phyloP scores from a whole-genome alignment of 495 filamentous ascomycete species.

The Staphylotrichum tortipilum region DNA sequence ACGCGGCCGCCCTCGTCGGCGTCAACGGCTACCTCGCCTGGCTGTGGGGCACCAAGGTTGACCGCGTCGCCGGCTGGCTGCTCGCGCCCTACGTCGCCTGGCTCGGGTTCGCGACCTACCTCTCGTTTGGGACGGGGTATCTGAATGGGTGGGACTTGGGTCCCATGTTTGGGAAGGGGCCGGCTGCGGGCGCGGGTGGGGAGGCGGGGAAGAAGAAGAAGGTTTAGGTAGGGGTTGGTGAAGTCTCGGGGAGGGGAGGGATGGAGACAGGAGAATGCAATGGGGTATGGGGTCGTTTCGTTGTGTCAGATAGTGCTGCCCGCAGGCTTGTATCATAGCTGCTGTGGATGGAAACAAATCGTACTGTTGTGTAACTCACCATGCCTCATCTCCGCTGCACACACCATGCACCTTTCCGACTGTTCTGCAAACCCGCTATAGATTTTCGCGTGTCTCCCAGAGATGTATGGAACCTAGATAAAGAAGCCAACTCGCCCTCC shows the following conservation, averaged over 20 bases:
- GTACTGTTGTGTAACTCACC: too few species aligned
- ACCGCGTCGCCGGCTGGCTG: slow-evolving; percentile 60
- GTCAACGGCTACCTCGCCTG: slow-evolving; percentile 61
- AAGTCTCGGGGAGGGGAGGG: neutral
- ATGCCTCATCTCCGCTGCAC: too few species aligned
- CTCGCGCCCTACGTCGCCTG: slow-evolving; percentile 73
- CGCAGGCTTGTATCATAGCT: too few species aligned
- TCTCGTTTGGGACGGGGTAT: slow-evolving; percentile 61
- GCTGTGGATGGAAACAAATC: too few species aligned
- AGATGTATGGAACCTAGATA: neutral
- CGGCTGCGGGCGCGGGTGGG: neutral
- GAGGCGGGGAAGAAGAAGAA: slow-evolving; percentile 1
- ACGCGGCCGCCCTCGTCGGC: slow-evolving; percentile 65
- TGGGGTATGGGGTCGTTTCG: neutral
- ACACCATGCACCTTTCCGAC: too few species aligned
- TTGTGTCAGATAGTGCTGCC: too few species aligned
- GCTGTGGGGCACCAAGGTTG: slow-evolving; percentile 59
- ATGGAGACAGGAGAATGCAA: neutral
- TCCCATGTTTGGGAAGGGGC: slow-evolving; percentile 5
- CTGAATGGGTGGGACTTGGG: slow-evolving; percentile 63
- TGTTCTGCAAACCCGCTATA: too few species aligned
- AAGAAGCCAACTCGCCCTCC: neutral
- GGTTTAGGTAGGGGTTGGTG: neutral
- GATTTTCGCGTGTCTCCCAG: too few species aligned
- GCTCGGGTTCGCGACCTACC: slow-evolving; percentile 76